These are phyloP conservation scores for Cyberlindnera misumaiensis DNA, from an alignment of 805 yeast species.

Conservation along the genomic window DNA sequence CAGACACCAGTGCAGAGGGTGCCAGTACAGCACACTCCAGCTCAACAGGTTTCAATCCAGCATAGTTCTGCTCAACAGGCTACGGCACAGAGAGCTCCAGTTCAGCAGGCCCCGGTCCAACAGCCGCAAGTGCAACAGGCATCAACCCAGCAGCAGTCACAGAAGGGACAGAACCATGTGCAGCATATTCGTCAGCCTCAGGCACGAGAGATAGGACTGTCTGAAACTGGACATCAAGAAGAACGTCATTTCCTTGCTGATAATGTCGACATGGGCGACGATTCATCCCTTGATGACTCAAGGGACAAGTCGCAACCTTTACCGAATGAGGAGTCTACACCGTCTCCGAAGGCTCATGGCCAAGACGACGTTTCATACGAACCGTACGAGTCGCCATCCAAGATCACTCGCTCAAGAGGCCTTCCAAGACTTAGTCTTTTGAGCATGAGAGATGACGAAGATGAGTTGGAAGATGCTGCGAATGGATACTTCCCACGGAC, in stretches of 20 bases:
- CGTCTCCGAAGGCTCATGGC: constrained; percentile 12
- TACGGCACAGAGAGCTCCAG: too few species aligned
- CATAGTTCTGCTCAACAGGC: too few species aligned
- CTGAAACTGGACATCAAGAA: too few species aligned
- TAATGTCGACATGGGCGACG: constrained; percentile 12
- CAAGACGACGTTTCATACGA: neutral
- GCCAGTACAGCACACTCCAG: too few species aligned
- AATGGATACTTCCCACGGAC: constrained; percentile 1
- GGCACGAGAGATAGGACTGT: too few species aligned
- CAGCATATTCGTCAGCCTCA: too few species aligned
- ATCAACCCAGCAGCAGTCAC: too few species aligned
- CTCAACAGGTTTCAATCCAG: too few species aligned
- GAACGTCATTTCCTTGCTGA: constrained; percentile 23
- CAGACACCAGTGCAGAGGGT: too few species aligned
- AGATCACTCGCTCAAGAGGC: constrained; percentile 19
- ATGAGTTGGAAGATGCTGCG: constrained; percentile 6
- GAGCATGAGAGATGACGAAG: constrained; percentile 19
- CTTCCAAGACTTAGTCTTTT: constrained; percentile 21
- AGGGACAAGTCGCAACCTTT: constrained; percentile 3
- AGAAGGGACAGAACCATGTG: too few species aligned
- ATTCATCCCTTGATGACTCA: constrained; percentile 7
- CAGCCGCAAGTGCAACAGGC: too few species aligned
- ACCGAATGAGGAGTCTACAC: constrained; percentile 21
- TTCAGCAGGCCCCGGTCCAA: too few species aligned
- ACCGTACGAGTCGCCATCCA: constrained; percentile 16